phyloP scores from a whole-genome alignment of 441 rosid species.

The Pelargonium citronellum region DNA sequence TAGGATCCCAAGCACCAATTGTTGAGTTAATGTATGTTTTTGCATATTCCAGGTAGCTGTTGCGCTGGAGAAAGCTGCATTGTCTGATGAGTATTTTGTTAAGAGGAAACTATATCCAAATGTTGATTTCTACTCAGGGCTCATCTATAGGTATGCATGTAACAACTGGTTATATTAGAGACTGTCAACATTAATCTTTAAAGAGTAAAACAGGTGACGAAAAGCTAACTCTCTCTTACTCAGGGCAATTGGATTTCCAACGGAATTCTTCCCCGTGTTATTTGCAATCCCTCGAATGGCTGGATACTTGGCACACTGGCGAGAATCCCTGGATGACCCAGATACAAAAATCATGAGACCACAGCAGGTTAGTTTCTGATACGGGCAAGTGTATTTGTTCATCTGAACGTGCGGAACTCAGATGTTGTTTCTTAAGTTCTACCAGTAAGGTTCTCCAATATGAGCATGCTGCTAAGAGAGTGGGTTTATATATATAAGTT shows the following conservation, averaged over 20 bases:
- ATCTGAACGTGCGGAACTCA: neutral
- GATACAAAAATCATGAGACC: constrained; percentile 98
- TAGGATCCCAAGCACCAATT: neutral
- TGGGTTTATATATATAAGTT: neutral
- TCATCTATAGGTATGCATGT: constrained; percentile 63
- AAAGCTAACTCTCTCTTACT: neutral
- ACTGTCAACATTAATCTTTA: too few species aligned
- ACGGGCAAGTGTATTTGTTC: neutral
- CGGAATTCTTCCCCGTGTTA: constrained; percentile 88
- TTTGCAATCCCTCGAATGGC: constrained; percentile 98
- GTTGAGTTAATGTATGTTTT: neutral
- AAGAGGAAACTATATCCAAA: constrained; percentile 93
- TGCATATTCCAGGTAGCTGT: constrained; percentile 66
- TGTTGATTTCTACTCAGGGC: constrained; percentile 96
- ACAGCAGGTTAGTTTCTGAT: constrained; percentile 54
- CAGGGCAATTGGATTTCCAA: constrained; percentile 99
- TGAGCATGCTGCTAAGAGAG: neutral
- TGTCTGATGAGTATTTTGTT: constrained; percentile 80
- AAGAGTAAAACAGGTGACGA: neutral
- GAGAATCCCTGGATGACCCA: constrained; percentile 92
- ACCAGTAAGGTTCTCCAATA: neutral
- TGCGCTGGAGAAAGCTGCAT: constrained; percentile 93
- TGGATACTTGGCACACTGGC: constrained; percentile 93
- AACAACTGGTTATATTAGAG: too few species aligned
- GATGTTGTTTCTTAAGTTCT: neutral